A percentile compares a stretch with the other conserved stretches of the same genome.
These are phyloP conservation scores for Begonia peltatifolia DNA, from an alignment of 306 rosid genomes.

Conservation along the genomic window DNA sequence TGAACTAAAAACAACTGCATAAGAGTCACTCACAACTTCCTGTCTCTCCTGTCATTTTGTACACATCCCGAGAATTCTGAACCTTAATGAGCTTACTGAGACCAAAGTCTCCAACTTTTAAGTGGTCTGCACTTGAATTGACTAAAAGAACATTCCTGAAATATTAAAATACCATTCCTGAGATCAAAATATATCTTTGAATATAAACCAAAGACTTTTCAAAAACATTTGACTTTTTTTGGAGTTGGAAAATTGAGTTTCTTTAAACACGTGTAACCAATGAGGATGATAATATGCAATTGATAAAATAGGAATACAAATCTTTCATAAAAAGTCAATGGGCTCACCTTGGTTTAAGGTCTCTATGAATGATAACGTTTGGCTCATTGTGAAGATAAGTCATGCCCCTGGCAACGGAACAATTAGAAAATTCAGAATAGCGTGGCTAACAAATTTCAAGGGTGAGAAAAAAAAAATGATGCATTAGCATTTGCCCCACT, in stretches of 20 bases:
- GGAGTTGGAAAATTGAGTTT: too few species aligned
- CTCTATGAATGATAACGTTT: conserved; percentile 76
- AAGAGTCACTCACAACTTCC: conserved; percentile 81
- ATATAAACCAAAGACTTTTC: too few species aligned
- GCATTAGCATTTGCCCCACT: too few species aligned
- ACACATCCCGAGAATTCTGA: conserved; percentile 86
- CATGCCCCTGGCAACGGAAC: conserved; percentile 52
- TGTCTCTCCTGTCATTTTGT: conserved; percentile 99
- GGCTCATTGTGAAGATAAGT: conserved; percentile 97
- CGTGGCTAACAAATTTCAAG: too few species aligned
- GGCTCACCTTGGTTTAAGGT: conserved; percentile 79
- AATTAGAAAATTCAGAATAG: too few species aligned
- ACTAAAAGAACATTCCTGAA: conserved; percentile 92
- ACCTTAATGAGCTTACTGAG: conserved; percentile 92
- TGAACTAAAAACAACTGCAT: conserved; percentile 6
- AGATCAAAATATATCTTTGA: too few species aligned
- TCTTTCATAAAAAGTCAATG: too few species aligned
- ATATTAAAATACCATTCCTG: background rate
- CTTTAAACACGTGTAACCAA: too few species aligned
- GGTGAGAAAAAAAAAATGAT: too few species aligned
- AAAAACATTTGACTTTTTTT: too few species aligned
- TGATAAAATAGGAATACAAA: too few species aligned
- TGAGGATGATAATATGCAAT: too few species aligned
- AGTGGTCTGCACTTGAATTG: conserved; percentile 89
- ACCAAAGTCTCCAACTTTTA: conserved; percentile 97